Evolutionary conservation across 441 rosid genomes (phyloP), one percentile per base, ranked within the genome.

Genomic region (Populus hybrid): DNA sequence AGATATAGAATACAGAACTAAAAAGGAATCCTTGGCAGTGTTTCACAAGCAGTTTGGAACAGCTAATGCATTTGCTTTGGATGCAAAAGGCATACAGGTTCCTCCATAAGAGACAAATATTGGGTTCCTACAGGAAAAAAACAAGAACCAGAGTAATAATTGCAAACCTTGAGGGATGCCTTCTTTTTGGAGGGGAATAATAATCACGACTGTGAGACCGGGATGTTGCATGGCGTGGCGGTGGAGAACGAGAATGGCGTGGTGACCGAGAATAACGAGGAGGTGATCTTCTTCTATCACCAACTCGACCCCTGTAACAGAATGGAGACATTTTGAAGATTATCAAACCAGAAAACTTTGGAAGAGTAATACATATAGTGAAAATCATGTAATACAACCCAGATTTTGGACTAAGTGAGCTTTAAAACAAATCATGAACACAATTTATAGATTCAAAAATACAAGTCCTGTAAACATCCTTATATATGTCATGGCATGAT

Each of bases 281-380:
- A 24, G 97, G 97, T 72, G 95, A 86, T 26, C 97, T 85, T 72
- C 91, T 89, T 78, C 95, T 86, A 64, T 93, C 97, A 72, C 80
- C 78, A 83, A 80, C 78, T 23, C 93, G 84, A 76, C 94, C 81
- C 83, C 97, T 81, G 23, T 36, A 28, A 74, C 59, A 73, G 31
- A 53, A 21, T 68, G 36, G 35, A 29, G 24, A 28, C n/a, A 71
- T 29, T 14, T 21, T 14, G 11, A 10, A 75, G 21, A 6, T 40
- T 18, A 31, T 8, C 24, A 35, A 68, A 28, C 2, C 9, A 67
- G 20, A 67, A 26, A 12, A 31, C 4, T 7, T 29, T 31, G 4
- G 5, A 53, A 53, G 61, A 53, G 6, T 16, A 42, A 29, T 29
- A 29, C 31, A 29, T 29, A 29, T 29, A 29, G 31, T 9, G 10